Evolutionary conservation across 176 grass and related monocot species (phyloP).

Genomic region (Rhynchospora tenuis): DNA sequence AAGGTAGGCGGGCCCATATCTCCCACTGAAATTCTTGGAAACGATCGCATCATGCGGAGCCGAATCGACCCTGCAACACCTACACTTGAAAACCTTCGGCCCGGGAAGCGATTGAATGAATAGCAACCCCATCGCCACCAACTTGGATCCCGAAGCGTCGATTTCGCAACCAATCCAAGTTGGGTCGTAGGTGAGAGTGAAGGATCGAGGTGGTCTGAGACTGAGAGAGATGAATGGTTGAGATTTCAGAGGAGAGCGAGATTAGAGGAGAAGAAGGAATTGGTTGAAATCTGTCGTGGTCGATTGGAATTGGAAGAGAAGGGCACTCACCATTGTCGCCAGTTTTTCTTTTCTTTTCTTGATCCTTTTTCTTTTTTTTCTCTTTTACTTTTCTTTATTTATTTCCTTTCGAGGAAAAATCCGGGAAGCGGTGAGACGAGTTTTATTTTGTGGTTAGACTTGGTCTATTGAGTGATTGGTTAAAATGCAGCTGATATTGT

Average conservation of each 20-base stretch:
- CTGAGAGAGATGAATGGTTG: neutral
- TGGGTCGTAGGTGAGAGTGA: neutral
- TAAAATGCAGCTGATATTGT: neutral
- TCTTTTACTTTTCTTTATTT: neutral
- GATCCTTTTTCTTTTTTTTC: neutral
- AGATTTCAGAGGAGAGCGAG: neutral
- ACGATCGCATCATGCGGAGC: constrained; percentile 67
- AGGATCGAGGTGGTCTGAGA: neutral
- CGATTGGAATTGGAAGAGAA: neutral
- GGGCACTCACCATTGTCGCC: neutral
- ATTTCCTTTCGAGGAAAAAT: neutral
- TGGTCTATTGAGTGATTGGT: neutral
- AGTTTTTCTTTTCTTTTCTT: neutral
- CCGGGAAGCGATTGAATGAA: constrained; percentile 71
- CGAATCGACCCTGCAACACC: constrained; percentile 70
- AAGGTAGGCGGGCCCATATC: constrained; percentile 69
- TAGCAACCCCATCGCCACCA: constrained; percentile 59
- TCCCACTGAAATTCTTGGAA: constrained; percentile 79
- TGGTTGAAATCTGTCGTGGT: neutral
- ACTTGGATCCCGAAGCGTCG: neutral
- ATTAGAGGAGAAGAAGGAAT: neutral
- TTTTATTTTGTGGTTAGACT: neutral
- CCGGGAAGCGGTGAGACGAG: neutral
- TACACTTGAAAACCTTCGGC: constrained; percentile 75
- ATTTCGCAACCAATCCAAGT: constrained; percentile 3